Evolutionary conservation across 2,329 filamentous ascomycete genomes (phyloP), one percentile per base, ranked within the genome.

Genomic region (Fusarium illudens): DNA sequence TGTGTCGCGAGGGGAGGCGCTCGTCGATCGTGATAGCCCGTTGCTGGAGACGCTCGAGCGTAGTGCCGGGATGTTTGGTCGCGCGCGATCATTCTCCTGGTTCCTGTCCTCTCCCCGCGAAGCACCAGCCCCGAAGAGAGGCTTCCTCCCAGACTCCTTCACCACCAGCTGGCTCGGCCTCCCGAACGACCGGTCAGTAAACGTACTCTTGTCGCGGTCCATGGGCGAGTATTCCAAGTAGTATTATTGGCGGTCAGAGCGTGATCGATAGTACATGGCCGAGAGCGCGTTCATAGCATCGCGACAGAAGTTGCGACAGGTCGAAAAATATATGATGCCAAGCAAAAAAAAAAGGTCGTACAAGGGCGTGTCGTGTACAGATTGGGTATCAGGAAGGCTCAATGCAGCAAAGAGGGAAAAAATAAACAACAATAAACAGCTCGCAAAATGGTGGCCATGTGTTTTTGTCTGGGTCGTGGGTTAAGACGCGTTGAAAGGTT

Each of bases 131-230:
- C 71, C 55, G 58, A 83, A 84, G 13, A 84, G 68, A 50, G 80
- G 79, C 69, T 77, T 81, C 34, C 81, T 76, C n/a, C 78, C 79
- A 6, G 78, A 77, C 52, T 79, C 76, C 68, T 77, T 80, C 53
- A 83, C 80, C 8, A 77, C 67, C 10, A 82, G 75, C 33, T 75
- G 68, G 15, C 71, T 74, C 13, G 71, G 48, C n/a, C 48, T 34
- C 29, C 48, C 48, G 19, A 33, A 33, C 17, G 29, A 63, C 42
- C 73, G 68, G 34, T 55, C 60, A 39, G 58, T 62, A 48, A 73
- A 60, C 51, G 68, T 59, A 19, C 75, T 66, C 6, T 52, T 67
- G 52, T 74, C 66, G 65, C 70, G 71, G 39, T 76, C 73, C 74
- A 77, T 75, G 6, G 64, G 22, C 4, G 19, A 30, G 34, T 52